Conservation (phyloP, 495 filamentous ascomycete genomes). For the Neurospora sp. region DNA sequence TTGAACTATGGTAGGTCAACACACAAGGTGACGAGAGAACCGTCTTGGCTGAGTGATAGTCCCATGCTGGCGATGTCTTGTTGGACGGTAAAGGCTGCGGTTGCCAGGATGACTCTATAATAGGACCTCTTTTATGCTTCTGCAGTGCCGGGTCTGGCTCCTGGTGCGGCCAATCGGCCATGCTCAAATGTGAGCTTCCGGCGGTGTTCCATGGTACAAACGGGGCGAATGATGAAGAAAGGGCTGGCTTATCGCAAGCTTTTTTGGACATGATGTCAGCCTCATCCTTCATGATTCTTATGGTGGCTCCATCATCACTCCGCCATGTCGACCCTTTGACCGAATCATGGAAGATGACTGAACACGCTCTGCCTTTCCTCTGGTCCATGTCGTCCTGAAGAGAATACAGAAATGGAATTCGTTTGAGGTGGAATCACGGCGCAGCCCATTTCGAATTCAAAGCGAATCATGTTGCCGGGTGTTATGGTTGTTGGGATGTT, state of each 20-base stretch:
- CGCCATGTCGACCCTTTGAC: too few relatives aligned
- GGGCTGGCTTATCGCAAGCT: neutral
- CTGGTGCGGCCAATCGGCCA: neutral
- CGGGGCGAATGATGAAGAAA: neutral
- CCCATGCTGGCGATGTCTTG: neutral
- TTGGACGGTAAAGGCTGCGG: neutral
- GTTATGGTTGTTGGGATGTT: neutral
- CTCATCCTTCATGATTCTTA: neutral
- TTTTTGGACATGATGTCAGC: neutral
- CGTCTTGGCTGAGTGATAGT: neutral
- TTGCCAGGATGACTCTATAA: neutral
- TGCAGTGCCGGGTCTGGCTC: neutral
- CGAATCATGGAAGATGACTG: neutral
- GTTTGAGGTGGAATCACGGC: neutral
- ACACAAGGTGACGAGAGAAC: neutral
- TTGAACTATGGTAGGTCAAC: neutral
- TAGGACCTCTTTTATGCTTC: neutral
- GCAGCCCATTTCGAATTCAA: neutral
- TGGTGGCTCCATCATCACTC: neutral
- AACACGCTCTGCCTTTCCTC: neutral
- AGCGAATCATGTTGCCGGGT: neutral
- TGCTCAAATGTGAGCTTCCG: neutral
- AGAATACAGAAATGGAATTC: neutral
- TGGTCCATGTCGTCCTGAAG: neutral
- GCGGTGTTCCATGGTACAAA: neutral